These are phyloP conservation scores for Apiotrichum brassicae DNA, from an alignment of 1,284 basidiomycete genomes.

Conservation along the genomic window DNA sequence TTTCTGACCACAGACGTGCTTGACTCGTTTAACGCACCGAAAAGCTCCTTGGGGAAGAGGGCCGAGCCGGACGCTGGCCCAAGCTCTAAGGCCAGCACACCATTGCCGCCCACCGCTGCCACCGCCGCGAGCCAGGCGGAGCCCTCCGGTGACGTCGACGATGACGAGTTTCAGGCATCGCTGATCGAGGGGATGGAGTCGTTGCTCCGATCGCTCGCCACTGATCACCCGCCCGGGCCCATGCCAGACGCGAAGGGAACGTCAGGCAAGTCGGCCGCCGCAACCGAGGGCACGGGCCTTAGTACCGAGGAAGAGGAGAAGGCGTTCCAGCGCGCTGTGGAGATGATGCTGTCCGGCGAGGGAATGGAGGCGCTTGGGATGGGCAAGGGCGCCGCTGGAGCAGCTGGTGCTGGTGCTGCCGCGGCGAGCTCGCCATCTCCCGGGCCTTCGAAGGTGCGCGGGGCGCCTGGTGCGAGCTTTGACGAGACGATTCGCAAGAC, in stretches of 20 bases:
- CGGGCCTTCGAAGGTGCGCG: neutral
- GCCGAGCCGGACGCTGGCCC: slow-evolving; percentile 3
- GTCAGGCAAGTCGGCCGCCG: neutral
- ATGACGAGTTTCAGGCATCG: slow-evolving; percentile 59
- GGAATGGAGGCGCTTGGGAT: slow-evolving; percentile 55
- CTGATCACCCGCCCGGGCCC: slow-evolving; percentile 42
- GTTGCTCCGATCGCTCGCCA: slow-evolving; percentile 65
- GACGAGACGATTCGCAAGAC: slow-evolving; percentile 70
- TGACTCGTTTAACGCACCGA: slow-evolving; percentile 35
- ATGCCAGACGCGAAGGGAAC: slow-evolving; percentile 21
- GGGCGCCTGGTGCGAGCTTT: slow-evolving; percentile 49
- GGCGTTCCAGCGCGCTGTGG: slow-evolving; percentile 62
- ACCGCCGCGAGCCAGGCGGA: slow-evolving; percentile 20
- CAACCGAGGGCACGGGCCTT: slow-evolving; percentile 16
- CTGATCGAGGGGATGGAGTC: slow-evolving; percentile 76
- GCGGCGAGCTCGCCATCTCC: neutral
- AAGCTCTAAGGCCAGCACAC: slow-evolving; percentile 13
- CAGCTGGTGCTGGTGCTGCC: neutral
- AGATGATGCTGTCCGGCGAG: slow-evolving; percentile 63
- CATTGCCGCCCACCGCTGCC: slow-evolving; percentile 33
- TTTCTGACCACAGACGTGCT: slow-evolving; percentile 37
- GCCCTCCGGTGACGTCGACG: slow-evolving; percentile 43
- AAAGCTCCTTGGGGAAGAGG: slow-evolving; percentile 9
- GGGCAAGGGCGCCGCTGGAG: slow-evolving; percentile 13
- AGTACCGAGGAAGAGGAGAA: slow-evolving; percentile 44